A percentile compares a stretch with the other conserved stretches of the same genome.
phyloP scores from a whole-genome alignment of 352 stramenopile genomes.

The Thraustochytrium striatum region DNA sequence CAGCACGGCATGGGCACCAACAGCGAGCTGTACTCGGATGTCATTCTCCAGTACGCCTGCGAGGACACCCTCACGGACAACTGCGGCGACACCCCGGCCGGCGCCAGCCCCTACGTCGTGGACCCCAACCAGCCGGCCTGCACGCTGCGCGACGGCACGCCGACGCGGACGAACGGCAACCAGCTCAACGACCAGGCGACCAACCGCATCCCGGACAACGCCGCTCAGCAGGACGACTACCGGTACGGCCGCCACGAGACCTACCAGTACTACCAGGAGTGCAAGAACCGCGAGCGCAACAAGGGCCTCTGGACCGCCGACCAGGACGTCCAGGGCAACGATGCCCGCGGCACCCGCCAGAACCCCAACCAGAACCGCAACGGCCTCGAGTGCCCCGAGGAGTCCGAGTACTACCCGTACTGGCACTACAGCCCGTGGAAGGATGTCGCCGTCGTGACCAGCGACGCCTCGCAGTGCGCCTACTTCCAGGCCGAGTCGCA shows the following conservation, averaged over 20 bases:
- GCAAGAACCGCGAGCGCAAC: conserved; percentile 56
- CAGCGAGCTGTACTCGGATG: conserved; percentile 55
- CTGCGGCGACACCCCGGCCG: background rate
- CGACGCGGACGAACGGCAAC: background rate
- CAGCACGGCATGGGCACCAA: conserved; percentile 57
- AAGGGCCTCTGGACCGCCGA: conserved; percentile 57
- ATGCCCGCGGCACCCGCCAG: conserved; percentile 52
- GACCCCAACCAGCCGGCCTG: background rate
- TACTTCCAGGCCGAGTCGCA: conserved; percentile 55
- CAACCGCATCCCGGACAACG: background rate
- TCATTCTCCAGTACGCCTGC: conserved; percentile 59
- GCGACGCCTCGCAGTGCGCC: conserved; percentile 45
- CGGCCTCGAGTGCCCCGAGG: conserved; percentile 58
- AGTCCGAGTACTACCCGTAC: conserved; percentile 60
- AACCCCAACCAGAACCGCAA: conserved; percentile 58
- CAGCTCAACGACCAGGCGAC: conserved; percentile 45
- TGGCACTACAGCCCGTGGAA: conserved; percentile 57
- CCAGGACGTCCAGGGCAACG: conserved; percentile 50
- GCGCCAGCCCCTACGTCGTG: conserved; percentile 42
- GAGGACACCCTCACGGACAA: conserved; percentile 53
- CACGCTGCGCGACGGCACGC: conserved; percentile 56
- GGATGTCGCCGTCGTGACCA: conserved; percentile 55
- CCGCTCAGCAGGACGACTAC: conserved; percentile 49
- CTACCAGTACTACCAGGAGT: conserved; percentile 55
- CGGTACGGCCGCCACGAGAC: conserved; percentile 58